phyloP scores from a whole-genome alignment of 2,329 filamentous ascomycete species.

The Magnaporthales sp. region DNA sequence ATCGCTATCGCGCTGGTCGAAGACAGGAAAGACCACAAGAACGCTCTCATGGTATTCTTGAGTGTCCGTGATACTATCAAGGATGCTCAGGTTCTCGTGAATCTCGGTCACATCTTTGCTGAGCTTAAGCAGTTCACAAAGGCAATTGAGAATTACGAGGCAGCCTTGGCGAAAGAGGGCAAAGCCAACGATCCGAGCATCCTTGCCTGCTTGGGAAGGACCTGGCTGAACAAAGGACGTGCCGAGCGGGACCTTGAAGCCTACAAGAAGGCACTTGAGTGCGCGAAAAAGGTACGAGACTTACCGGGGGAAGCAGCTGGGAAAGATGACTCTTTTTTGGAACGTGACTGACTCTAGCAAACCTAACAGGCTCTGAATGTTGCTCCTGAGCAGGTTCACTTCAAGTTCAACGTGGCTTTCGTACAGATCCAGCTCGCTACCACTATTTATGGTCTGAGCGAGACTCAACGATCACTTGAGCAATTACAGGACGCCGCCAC shows the following conservation, averaged over 20 bases:
- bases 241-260: conserved; percentile 48
- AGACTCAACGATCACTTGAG: conserved; percentile 66
- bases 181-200: conserved; percentile 67
- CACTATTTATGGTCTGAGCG: conserved; percentile 64
- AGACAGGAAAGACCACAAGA: conserved; percentile 81
- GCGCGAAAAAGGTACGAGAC: conserved; percentile 47
- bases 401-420: conserved; percentile 97
- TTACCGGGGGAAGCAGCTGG: background rate
- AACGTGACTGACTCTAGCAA: background rate
- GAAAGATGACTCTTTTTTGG: conserved; percentile 11
- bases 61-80: conserved; percentile 86
- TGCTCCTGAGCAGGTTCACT: conserved; percentile 76
- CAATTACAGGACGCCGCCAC: conserved; percentile 74
- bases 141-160: conserved; percentile 91
- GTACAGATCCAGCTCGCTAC: conserved; percentile 92
- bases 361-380: conserved; percentile 57
- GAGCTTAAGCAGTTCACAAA: conserved; percentile 86
- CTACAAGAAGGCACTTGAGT: conserved; percentile 48
- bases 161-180: conserved; percentile 69
- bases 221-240: conserved; percentile 76
- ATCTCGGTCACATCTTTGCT: conserved; percentile 85
- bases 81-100: conserved; percentile 82
- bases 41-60: conserved; percentile 78
- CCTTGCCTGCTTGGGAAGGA: conserved; percentile 76
- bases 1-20: conserved; percentile 91